Percentiles rank a stretch among this genome's conserved stretches.
These are phyloP conservation scores for Vinca minor DNA, from an alignment of 257 asterid genomes.

Conservation along the genomic window DNA sequence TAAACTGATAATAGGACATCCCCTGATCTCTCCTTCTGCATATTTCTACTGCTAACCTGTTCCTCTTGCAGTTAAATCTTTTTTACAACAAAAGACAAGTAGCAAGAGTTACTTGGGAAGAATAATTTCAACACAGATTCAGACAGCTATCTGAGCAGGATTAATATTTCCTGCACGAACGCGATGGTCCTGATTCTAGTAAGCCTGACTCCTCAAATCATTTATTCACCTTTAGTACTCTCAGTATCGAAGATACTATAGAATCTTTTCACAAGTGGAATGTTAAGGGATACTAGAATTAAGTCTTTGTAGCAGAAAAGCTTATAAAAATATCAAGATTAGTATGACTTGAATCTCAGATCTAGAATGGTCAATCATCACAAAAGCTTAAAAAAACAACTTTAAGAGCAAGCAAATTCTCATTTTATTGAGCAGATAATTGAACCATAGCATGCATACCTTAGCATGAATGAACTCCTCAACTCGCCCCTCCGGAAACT, in stretches of 20 bases:
- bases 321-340: background rate
- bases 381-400: no score
- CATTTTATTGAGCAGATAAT: background rate
- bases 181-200: no score
- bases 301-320: background rate
- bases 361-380: no score
- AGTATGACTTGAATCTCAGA: no score
- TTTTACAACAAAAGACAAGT: no score
- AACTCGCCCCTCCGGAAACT: constrained; percentile 62
- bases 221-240: background rate
- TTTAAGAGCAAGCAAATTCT: no score
- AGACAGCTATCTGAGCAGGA: no score
- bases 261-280: background rate
- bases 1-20: background rate
- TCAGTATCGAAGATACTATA: background rate
- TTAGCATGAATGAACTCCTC: constrained; percentile 90
- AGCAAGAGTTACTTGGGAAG: background rate
- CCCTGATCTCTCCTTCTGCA: background rate
- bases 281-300: no score
- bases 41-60: background rate
- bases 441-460: constrained; percentile 46
- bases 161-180: no score
- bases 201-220: background rate
- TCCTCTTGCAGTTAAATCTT: no score
- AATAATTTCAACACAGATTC: background rate